Evolutionary conservation across 2,329 filamentous ascomycete genomes (phyloP), one percentile per base, ranked within the genome.

Genomic region (Calonectria hawksworthii): DNA sequence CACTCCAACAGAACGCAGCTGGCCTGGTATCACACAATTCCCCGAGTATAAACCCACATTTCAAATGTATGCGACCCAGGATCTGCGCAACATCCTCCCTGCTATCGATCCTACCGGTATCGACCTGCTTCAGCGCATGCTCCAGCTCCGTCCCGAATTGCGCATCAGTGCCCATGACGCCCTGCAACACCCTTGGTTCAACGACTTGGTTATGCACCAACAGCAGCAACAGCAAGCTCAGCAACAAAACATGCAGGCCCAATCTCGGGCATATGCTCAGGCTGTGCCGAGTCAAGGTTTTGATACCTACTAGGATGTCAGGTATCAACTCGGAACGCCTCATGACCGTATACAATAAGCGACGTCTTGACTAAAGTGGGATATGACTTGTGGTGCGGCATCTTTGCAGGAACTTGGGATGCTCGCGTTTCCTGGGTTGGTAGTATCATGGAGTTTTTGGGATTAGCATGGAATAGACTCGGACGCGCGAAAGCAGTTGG

Each of bases 41-140:
- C 96, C 96, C n/a, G 97, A 99, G 86, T 99, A 99, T 90, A 98
- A 99, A 89, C 91, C 93, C 63, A 98, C 94, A 75, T 98, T 98
- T 87, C 96, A 97, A 78, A 95, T 98, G 83, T 99, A 97, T 84
- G 94, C 95, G 18, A 98, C 97, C 1, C 96, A 98, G 83, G 96
- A 98, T 80, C 89, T 99, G 70, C 91, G 94, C 26, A 91, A 93
- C 73, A 97, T 99, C 77, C 89, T 99, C 30, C 96, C 95, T 0
- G 95, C 98, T 83, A 95, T 99, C 81, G 97, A 99, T 82, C 92
- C 92, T 23, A 88, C 94, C 14, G 97, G 96, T 11, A 92, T 99
- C 81, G 96, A 98, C 83, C 88, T 99, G 64, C 89, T 99, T 77
- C 93, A 94, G 82, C 91, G 94, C 75, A 98, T 99, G 95, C 91